Base-by-base conservation (phyloP, 1,139 yeast species). In the Saccharomyces hybrid region DNA sequence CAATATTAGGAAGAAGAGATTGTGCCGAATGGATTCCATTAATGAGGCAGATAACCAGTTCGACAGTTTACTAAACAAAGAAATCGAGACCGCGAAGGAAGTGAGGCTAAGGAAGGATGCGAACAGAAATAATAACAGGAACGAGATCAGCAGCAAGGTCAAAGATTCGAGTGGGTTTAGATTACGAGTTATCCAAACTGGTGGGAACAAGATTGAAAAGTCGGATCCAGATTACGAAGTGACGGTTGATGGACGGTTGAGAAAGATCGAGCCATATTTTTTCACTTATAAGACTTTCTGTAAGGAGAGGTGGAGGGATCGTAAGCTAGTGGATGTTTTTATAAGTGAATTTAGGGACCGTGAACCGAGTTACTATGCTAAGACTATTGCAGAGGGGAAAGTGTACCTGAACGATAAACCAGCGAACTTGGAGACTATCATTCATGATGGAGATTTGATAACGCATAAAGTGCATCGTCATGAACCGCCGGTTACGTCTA, bases 251-350 rank as follows among this genome's bases (percentile, higher is more conserved):
- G 88, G 86, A 0, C 73, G 80, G 1, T 73, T 88, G 53, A 75
- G 98, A 47, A 75, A 86, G 58, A 89, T 93, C 1, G 78, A 82
- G 1, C 98, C 99, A 0, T 93, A 93, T 67, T 87, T 78, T 66
- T 91, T 82, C 73, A 90, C 96, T 0, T 91, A 93, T 67, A 75
- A 88, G 69, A 93, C 99, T 0, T 88, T 86, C 66, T 90, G 97
- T 71, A 93, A 93, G 69, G 74, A 80, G 67, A 77, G 99, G 63
- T 93, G 99, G 99, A 78, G 93, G 62, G 95, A 86, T 64, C 75
- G 89, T 14, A 82, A 82, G 46, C 71, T 95, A 50, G 62, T 89
- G 19, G 97, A 93, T 56, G 81, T 95, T 3, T 93, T 95, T 64
- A 75, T 83, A 2, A 78, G 79, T 38, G 99, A 93, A 68, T 93